phyloP scores from a whole-genome alignment of 2,329 filamentous ascomycete genomes.

The Scedosporium dehoogii region DNA sequence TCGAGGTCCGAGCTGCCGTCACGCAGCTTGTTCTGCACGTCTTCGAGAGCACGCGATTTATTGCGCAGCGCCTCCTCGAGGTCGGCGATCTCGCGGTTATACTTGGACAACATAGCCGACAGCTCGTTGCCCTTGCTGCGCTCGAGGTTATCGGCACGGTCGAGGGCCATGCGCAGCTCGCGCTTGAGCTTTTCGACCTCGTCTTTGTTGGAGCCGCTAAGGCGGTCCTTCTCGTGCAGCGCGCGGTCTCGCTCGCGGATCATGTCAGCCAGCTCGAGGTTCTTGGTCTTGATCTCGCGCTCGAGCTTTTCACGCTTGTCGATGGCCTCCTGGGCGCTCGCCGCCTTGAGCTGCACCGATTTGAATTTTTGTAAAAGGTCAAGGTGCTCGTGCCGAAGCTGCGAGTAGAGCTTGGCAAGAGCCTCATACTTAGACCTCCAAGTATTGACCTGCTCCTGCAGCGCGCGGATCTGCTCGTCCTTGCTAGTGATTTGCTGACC shows the following conservation, averaged over 20 bases:
- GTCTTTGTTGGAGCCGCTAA: constrained; percentile 79
- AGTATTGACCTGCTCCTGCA: constrained; percentile 96
- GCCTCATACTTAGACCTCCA: constrained; percentile 97
- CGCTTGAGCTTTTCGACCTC: constrained; percentile 91
- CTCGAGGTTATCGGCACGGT: constrained; percentile 86
- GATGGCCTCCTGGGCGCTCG: constrained; percentile 93
- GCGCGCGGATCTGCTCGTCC: constrained; percentile 83
- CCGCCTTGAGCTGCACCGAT: constrained; percentile 87
- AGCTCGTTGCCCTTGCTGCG: constrained; percentile 90
- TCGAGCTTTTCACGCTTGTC: constrained; percentile 91
- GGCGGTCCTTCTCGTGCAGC: constrained; percentile 82
- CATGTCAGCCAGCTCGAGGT: constrained; percentile 97
- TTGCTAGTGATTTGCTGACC: constrained; percentile 80
- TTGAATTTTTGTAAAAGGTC: constrained; percentile 96
- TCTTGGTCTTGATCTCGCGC: constrained; percentile 98
- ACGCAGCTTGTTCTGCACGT: constrained; percentile 65
- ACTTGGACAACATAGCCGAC: constrained; percentile 87
- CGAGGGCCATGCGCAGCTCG: constrained; percentile 83
- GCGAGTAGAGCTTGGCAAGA: constrained; percentile 91
- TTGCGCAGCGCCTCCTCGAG: constrained; percentile 83
- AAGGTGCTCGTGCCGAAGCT: constrained; percentile 87
- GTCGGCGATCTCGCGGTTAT: constrained; percentile 95
- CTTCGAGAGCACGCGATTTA: constrained; percentile 81
- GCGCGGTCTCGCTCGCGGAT: constrained; percentile 92
- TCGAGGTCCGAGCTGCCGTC: constrained; percentile 83